Base-by-base conservation (phyloP, 1,284 basidiomycete genomes). In the Apiotrichum gracile region DNA sequence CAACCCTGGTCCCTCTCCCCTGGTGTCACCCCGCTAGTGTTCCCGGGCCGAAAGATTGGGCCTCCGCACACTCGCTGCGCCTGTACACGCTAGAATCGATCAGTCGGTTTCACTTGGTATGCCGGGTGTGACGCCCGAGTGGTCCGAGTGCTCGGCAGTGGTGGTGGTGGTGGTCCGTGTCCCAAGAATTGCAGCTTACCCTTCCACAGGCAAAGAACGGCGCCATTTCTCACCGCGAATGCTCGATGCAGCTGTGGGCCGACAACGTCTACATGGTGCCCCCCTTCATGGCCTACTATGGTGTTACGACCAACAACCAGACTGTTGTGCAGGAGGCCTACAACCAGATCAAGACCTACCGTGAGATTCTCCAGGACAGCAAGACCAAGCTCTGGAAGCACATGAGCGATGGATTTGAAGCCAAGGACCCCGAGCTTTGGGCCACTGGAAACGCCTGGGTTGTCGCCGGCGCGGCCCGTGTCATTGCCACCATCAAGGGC, bases 201-300 rank as follows among this genome's bases (percentile, higher is more conserved):
- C n/a, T n/a, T n/a, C n/a, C n/a, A n/a, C 79, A 79, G 67, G 83
- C 86, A 3, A 60, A 64, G 2, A 82, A 87, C 58, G 90, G 90
- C 2, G 90, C 90, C 0, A 84, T 93, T 31, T 91, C 87, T 3
- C 91, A 93, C 59, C 66, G 72, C 26, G 58, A 56, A 16, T 60
- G 67, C 42, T 61, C 69, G 45, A 52, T 56, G 19, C 69, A 83
- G 55, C 61, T 71, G 19, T 76, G 82, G 83, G 76, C 81, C 22
- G 83, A 84, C 64, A 78, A 71, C 57, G 73, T 83, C 0, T 83
- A 80, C 65, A 84, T 85, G 83, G 82, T 79, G 5, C 81, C 92
- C 0, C 92, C 92, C 0, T 96, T 93, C 74, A 74, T 97, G 10
- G 90, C 92, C 0, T 91, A 87, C 73, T 93, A 91, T 69, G 93